Evolutionary conservation across 2,329 filamentous ascomycete genomes (phyloP).

Genomic region (Aspergillus sp.): DNA sequence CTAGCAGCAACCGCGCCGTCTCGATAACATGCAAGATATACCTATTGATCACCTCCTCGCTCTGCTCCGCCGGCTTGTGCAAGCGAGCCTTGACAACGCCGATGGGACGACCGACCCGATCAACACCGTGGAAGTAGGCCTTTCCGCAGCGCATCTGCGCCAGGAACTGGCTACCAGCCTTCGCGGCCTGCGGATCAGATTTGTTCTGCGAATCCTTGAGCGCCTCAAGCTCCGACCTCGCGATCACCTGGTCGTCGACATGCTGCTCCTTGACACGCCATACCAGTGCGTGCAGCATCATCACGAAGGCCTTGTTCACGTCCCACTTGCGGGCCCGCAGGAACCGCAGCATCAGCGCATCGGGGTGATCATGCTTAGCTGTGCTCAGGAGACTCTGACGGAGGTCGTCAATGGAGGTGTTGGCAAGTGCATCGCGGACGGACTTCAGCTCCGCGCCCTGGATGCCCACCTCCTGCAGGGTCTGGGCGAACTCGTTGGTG

Average conservation of each 20-base stretch:
- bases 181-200: conserved; percentile 59
- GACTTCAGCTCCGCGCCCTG: conserved; percentile 62
- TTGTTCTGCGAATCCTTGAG: conserved; percentile 56
- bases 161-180: conserved; percentile 72
- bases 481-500: conserved; percentile 21
- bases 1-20: conserved; percentile 78
- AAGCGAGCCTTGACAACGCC: conserved; percentile 78
- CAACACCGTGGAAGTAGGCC: conserved; percentile 81
- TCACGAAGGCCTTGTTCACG: conserved; percentile 81
- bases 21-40: conserved; percentile 94
- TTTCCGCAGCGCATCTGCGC: conserved; percentile 84
- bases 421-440: conserved; percentile 75
- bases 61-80: conserved; percentile 82
- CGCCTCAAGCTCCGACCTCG: conserved; percentile 67
- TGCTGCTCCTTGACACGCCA: conserved; percentile 81
- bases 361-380: conserved; percentile 91
- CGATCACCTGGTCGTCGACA: conserved; percentile 83
- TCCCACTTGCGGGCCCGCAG: conserved; percentile 89
- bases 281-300: conserved; percentile 87
- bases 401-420: conserved; percentile 71
- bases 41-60: conserved; percentile 74
- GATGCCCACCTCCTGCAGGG: conserved; percentile 21
- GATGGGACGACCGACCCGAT: conserved; percentile 79
- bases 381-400: conserved; percentile 80
- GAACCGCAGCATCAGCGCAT: conserved; percentile 77